Base-by-base conservation (phyloP, 1,139 yeast genomes). In the Saccharomycopsis hybrid region DNA sequence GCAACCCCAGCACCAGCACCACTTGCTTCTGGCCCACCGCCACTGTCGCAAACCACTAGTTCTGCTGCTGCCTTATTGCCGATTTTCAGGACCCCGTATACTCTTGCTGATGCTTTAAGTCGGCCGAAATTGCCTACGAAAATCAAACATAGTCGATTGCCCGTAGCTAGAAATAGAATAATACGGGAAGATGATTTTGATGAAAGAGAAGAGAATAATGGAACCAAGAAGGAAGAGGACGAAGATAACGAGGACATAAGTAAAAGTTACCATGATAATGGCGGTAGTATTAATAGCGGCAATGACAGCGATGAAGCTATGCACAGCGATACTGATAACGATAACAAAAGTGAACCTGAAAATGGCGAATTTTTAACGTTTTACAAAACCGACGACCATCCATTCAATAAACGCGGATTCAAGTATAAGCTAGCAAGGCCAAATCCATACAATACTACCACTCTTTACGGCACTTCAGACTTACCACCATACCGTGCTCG, bases 401-500 rank as follows among this genome's bases (percentile, higher is more conserved):
- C 97, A 0, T 70, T 78, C 56, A 88, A 88, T 63, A 76, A 81
- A 57, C 69, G 95, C 49, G 94, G 96, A 1, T 92, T 83, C 69
- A 80, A 88, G 55, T 92, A 90, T 64, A 72, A 78, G 50, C 81
- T 90, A 35, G 87, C 96, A 62, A 75, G 81, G 7, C 90, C 95
- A 0, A 81, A 82, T 55, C 82, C 87, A 1, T 58, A 62, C 1
- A 74, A 88, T 56, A 66, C 70, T 2, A 75, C 85, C 25, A 70
- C 81, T 40, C 71, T 83, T 58, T 90, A 87, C 61, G 72, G 86
- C 32, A 79, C 89, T 1, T 79, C 88, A 0, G 97, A 90, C 55
- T 65, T 82, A 5, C 80, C 83, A 1, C 96, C 95, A 2, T 82
- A 66, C 58, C 57, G 61, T 1, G 79, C 85, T 0, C 70, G 92